Evolutionary conservation across 768 basidiomycete genomes (phyloP), one percentile per base, ranked within the genome.

Genomic region (Clathrus columnatus): DNA sequence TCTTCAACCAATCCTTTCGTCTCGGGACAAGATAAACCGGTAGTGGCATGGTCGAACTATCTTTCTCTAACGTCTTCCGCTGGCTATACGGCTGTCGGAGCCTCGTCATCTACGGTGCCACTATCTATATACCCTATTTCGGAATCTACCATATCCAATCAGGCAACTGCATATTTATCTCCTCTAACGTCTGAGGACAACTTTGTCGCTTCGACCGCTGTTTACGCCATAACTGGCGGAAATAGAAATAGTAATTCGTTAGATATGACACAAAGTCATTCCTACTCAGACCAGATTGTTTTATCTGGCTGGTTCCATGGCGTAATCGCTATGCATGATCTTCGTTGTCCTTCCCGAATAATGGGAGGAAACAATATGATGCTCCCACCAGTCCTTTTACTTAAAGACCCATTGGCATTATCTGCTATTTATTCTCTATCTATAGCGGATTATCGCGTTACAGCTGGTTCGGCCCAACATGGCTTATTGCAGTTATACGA

Each of bases 221-320:
- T 89, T 8, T 91, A 90, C 69, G 84, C 79, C 43, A 78, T 92
- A 64, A 71, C 80, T 7, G 72, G 70, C 23, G 79, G 80, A 6
- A 83, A 36, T 30, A 55, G n/a, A 86, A 0, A 72, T 74, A 0
- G 73, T 79, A 24, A 82, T 83, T 20, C n/a, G 36, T 14, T 14
- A n/a, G n/a, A 36, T n/a, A n/a, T 14, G 11, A 36, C 36, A 79
- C 83, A 0, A 82, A 84, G 76, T 87, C 88, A 3, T 36, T 47
- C 51, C 11, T 69, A 77, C 1, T 85, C 86, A 2, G 80, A 85
- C 17, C 76, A 87, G 62, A 77, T 88, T 18, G 54, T 92, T 21
- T 74, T 88, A 32, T 84, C 86, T 1, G 90, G 87, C 1, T 91
- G 89, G 87, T 91, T 81, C 66, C 87, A 92, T 64, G 84, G 89